Conservation (phyloP, 2,329 filamentous ascomycete genomes). For the Verticillium tricorpus region DNA sequence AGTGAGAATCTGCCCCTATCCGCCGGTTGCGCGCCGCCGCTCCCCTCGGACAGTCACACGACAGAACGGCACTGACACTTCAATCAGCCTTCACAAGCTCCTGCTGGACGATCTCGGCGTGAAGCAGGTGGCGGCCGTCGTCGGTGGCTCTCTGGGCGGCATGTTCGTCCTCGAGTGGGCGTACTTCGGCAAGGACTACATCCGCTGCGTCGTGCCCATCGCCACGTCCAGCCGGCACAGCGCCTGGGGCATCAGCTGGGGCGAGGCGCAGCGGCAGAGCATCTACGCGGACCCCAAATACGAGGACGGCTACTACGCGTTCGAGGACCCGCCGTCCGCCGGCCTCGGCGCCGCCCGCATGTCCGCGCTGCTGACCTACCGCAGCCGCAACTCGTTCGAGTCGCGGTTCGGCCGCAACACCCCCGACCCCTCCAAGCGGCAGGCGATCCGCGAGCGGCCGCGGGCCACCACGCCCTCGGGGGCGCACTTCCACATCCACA, state of each 20-base stretch:
- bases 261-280: slow-evolving; percentile 81
- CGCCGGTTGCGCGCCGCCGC: no score
- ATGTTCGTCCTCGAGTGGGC: slow-evolving; percentile 92
- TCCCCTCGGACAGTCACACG: no score
- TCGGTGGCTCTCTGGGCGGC: slow-evolving; percentile 82
- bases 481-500: slow-evolving; percentile 76
- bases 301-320: slow-evolving; percentile 91
- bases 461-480: slow-evolving; percentile 60
- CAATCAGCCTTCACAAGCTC: slow-evolving; percentile 66
- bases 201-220: slow-evolving; percentile 75
- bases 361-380: slow-evolving; percentile 92
- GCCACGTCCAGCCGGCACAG: slow-evolving; percentile 81
- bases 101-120: slow-evolving; percentile 78
- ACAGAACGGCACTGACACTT: slow-evolving; percentile 11
- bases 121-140: slow-evolving; percentile 69
- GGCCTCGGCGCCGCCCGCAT: slow-evolving; percentile 93
- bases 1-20: slow-evolving; percentile 49
- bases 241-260: slow-evolving; percentile 89
- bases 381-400: slow-evolving; percentile 96
- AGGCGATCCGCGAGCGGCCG: slow-evolving; percentile 71
- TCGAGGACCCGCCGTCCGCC: slow-evolving; percentile 78
- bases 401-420: slow-evolving; percentile 90
- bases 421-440: slow-evolving; percentile 76
- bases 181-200: slow-evolving; percentile 84
- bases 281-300: slow-evolving; percentile 99